Evolutionary conservation across 169 alveolate genomes (phyloP).

Genomic region (Miamiensis avidus): DNA sequence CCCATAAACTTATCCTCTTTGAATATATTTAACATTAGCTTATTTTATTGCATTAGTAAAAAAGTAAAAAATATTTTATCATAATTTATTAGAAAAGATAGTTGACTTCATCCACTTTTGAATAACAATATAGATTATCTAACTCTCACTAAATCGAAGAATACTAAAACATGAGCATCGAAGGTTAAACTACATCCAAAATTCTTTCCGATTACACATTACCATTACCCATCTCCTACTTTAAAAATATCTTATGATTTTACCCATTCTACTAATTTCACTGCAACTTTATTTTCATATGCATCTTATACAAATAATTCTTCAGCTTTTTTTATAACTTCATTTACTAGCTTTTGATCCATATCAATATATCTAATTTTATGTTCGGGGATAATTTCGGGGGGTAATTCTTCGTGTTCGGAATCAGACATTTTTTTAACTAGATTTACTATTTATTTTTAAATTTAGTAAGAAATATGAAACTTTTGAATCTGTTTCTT

Average conservation of each 20-base stretch:
- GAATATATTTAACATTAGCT: no score
- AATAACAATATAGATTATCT: constrained; percentile 45
- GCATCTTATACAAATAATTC: constrained; percentile 25
- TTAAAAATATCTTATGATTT: constrained; percentile 35
- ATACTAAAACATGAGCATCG: constrained; percentile 31
- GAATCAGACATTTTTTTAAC: background rate
- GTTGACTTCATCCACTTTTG: constrained; percentile 43
- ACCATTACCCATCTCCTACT: constrained; percentile 49
- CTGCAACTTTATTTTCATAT: constrained; percentile 41
- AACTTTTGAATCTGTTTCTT: no score
- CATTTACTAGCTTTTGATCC: constrained; percentile 21
- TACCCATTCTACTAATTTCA: constrained; percentile 29
- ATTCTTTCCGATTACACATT: constrained; percentile 41
- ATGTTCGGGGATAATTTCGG: constrained; percentile 4
- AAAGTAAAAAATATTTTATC: no score
- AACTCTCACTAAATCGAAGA: constrained; percentile 26
- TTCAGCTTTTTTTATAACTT: constrained; percentile 37
- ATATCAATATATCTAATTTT: constrained; percentile 33
- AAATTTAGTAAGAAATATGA: no score
- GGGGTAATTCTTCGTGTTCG: background rate
- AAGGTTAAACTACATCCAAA: constrained; percentile 50
- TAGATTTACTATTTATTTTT: no score
- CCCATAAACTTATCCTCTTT: no score
- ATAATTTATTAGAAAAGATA: no score
- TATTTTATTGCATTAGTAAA: no score